Evolutionary conservation across 1,284 basidiomycete species (phyloP).

Genomic region (Phellinidium pouzarii): DNA sequence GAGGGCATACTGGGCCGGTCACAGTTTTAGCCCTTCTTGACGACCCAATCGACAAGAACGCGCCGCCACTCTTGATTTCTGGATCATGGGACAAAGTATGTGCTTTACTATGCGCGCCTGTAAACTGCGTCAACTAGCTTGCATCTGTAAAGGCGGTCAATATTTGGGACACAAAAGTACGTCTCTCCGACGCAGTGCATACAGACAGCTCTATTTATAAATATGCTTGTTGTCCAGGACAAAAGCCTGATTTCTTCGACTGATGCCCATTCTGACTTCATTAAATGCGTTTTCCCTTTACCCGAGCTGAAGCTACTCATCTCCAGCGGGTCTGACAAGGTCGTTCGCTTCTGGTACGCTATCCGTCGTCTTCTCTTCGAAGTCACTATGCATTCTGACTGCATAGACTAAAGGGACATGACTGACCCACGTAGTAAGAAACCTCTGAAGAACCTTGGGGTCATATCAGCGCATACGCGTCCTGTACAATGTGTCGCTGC

Average conservation of each 20-base stretch:
- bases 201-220: background rate
- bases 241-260: constrained; percentile 64
- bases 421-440: constrained; percentile 36
- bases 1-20: constrained; percentile 82
- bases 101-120: constrained; percentile 2
- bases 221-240: constrained; percentile 42
- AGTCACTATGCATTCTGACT: background rate
- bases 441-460: constrained; percentile 49
- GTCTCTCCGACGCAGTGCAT: constrained; percentile 21
- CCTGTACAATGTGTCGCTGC: constrained; percentile 63
- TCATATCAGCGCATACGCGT: constrained; percentile 66
- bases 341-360: constrained; percentile 79
- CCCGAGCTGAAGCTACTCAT: constrained; percentile 62
- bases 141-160: constrained; percentile 56
- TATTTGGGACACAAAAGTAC: constrained; percentile 73
- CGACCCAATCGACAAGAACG: constrained; percentile 27
- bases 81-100: constrained; percentile 86
- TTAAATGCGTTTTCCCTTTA: constrained; percentile 73
- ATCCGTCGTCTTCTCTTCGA: background rate
- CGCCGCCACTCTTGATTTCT: constrained; percentile 56
- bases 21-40: constrained; percentile 70
- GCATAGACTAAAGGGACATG: constrained; percentile 48
- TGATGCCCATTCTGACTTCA: constrained; percentile 79
- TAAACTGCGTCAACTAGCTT: constrained; percentile 16
- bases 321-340: constrained; percentile 89